phyloP scores from a whole-genome alignment of 129 eudicot genomes.

The Chrysanthemum makinoi region DNA sequence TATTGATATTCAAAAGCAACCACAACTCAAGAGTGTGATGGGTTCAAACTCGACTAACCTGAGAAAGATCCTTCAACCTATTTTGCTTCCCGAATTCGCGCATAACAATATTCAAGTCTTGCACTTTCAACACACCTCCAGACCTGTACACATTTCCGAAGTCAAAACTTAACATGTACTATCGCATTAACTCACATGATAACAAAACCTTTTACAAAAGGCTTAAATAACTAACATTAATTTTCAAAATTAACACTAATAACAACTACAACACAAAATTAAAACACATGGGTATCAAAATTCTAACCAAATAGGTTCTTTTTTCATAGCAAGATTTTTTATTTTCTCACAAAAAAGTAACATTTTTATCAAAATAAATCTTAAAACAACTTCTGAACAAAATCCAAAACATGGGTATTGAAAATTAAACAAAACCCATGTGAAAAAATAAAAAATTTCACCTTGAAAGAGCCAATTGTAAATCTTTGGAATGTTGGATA shows the following conservation, averaged over 20 bases:
- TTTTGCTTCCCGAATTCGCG: slow-evolving; percentile 69
- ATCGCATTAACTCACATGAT: neutral
- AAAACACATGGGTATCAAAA: too few species aligned
- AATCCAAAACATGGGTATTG: slow-evolving; percentile 1
- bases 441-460: slow-evolving; percentile 8
- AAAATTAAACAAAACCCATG: neutral
- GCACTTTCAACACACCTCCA: slow-evolving; percentile 55
- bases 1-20: too few species aligned
- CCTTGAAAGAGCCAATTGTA: slow-evolving; percentile 74
- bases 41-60: slow-evolving; percentile 40
- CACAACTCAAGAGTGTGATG: too few species aligned
- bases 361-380: neutral
- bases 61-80: slow-evolving; percentile 67
- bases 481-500: slow-evolving; percentile 52
- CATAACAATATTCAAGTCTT: slow-evolving; percentile 66
- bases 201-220: too few species aligned
- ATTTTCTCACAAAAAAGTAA: too few species aligned
- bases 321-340: too few species aligned
- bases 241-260: too few species aligned
- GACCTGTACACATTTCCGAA: slow-evolving; percentile 45
- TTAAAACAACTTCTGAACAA: slow-evolving; percentile 1
- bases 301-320: too few species aligned
- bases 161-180: slow-evolving; percentile 9
- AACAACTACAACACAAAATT: too few species aligned
- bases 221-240: too few species aligned